Percentiles rank a stretch among this genome's conserved stretches.
Conservation (phyloP, 2,329 filamentous ascomycete species). For the Fulvia fulva region DNA sequence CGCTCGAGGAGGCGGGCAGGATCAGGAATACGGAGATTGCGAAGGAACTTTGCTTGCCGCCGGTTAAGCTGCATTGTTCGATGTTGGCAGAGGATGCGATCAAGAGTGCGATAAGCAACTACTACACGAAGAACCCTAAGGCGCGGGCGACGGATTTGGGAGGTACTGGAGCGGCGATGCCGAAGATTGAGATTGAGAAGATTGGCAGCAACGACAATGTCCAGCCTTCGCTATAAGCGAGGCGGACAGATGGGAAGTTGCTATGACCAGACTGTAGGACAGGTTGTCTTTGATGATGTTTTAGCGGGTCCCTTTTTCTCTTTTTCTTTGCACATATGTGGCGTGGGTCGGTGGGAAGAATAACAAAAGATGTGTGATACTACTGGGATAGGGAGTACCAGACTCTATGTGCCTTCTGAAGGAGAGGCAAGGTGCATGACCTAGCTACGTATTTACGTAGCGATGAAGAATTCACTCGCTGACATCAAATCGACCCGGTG, state of each 20-base stretch:
- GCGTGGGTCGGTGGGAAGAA: not conserved
- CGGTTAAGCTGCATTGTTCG: slow-evolving; percentile 86
- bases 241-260: slow-evolving; percentile 5
- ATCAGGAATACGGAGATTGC: slow-evolving; percentile 98
- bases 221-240: not conserved
- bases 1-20: slow-evolving; percentile 83
- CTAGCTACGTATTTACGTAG: slow-evolving; percentile 1
- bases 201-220: slow-evolving; percentile 17
- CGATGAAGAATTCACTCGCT: not conserved
- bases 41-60: slow-evolving; percentile 85
- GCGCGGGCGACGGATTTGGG: slow-evolving; percentile 70
- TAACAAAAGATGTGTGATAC: not conserved
- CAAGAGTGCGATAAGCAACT: slow-evolving; percentile 86
- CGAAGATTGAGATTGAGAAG: slow-evolving; percentile 60
- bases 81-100: slow-evolving; percentile 92
- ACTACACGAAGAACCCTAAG: slow-evolving; percentile 85
- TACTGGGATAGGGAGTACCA: not conserved
- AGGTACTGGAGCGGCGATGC: slow-evolving; percentile 66
- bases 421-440: not conserved
- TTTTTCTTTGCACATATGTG: slow-evolving; percentile 2
- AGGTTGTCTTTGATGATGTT: not conserved
- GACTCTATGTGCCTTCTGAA: not conserved
- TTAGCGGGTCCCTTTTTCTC: not conserved
- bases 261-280: not conserved
- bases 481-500: not conserved